A percentile compares a stretch with the other conserved stretches of the same genome.
Conservation (phyloP, 2,329 filamentous ascomycete species). For the Fusarium hostae region DNA sequence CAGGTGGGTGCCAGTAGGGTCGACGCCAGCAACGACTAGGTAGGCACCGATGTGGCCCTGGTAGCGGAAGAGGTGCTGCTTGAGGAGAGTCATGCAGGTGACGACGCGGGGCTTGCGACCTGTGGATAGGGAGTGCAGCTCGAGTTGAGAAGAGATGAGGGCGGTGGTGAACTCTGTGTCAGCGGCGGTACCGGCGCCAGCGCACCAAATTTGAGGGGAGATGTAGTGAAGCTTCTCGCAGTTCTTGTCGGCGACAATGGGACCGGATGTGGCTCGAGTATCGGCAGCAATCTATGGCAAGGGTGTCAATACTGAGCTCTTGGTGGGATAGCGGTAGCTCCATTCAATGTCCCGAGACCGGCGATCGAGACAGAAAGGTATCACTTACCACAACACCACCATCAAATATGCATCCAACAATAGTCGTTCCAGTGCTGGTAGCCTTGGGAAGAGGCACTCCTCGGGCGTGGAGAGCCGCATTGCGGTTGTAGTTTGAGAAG, state of each 20-base stretch:
- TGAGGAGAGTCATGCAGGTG: conserved; percentile 99
- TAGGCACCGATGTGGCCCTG: conserved; percentile 98
- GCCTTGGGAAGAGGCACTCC: conserved; percentile 96
- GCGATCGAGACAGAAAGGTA: not conserved
- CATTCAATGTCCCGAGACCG: not conserved
- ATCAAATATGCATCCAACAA: conserved; percentile 96
- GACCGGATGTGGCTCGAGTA: conserved; percentile 94
- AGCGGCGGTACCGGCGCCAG: conserved; percentile 95
- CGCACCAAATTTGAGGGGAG: conserved; percentile 98
- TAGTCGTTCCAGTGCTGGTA: conserved; percentile 98
- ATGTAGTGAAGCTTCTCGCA: conserved; percentile 99
- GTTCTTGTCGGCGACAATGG: conserved; percentile 99
- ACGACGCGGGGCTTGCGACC: conserved; percentile 97
- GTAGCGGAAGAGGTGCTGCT: conserved; percentile 99
- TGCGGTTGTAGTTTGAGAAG: conserved; percentile 99
- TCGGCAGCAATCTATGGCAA: conserved; percentile 86
- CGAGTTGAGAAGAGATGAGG: conserved; percentile 97
- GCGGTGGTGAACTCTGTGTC: conserved; percentile 99
- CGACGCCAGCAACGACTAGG: conserved; percentile 94
- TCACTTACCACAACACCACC: conserved; percentile 88
- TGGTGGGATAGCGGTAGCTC: conserved; percentile 10
- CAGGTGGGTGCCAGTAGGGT: conserved; percentile 92
- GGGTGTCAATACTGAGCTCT: conserved; percentile 31
- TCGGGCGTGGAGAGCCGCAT: conserved; percentile 92
- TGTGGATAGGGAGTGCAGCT: conserved; percentile 95